Evolutionary conservation across 495 filamentous ascomycete species (phyloP), one percentile per base, ranked within the genome.

Genomic region (Thermothielavioides terrestris): DNA sequence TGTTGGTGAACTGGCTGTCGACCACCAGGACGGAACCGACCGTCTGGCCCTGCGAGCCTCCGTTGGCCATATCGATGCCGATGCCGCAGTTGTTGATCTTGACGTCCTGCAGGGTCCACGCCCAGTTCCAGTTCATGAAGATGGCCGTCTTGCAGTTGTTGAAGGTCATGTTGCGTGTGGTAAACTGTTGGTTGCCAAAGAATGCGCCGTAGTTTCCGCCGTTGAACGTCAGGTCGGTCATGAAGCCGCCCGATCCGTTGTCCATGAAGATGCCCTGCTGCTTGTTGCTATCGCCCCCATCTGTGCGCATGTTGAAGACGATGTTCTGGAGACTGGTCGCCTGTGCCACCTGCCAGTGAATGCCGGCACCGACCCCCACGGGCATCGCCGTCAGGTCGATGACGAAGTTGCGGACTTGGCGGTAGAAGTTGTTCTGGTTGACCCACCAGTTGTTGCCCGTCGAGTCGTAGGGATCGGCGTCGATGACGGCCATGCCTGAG

Each of bases 351-450:
- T 97, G 92, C 94, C 94, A 97, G 68, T 97, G 92, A 49, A 98
- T 94, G 68, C 88, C 88, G 32, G 88, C 77, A 49, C 84, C 87
- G 21, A 64, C 59, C 34, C 66, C 72, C 42, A 72, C 56, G 12
- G 85, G 83, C 77, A 86, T 80, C 11, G 70, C 77, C 25, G 79
- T 89, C 37, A 90, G 66, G 63, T 98, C 92, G 64, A 98, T 84
- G 59, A 89, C 77, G 57, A 98, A 86, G 72, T 98, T 97, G 65
- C 94, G 88, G 55, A 98, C 74, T 58, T 94, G 86, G 38, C 92
- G 89, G 78, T 89, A 97, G 76, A 98, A 98, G 74, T 98, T 96
- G 80, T 97, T 98, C 69, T 95, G 85, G 67, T 95, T 94, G 55
- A 84, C 88, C 69, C 83, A 95, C 69, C 69, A 80, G 62, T 81